Conservation (phyloP, 805 yeast species). For the Myxozyma kluyveri region DNA sequence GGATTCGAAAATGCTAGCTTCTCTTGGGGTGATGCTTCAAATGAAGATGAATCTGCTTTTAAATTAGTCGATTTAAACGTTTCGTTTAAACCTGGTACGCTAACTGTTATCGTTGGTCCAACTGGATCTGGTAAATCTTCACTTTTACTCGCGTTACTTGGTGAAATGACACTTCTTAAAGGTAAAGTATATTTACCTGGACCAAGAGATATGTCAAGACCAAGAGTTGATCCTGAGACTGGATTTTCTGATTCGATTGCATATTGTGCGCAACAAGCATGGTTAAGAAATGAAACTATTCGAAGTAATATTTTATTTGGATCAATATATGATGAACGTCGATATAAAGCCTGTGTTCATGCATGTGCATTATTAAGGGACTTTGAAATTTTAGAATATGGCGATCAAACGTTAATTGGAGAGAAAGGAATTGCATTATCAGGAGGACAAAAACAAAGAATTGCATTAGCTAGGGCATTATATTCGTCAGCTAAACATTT, state of each 20-base stretch:
- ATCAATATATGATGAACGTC: conserved; percentile 62
- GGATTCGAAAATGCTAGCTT: conserved; percentile 74
- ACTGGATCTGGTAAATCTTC: conserved; percentile 91
- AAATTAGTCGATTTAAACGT: conserved; percentile 65
- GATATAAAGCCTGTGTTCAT: conserved; percentile 74
- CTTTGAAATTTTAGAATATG: conserved; percentile 78
- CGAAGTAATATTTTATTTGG: conserved; percentile 80
- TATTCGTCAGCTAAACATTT: conserved; percentile 82
- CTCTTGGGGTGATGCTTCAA: conserved; percentile 58
- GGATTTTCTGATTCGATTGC: conserved; percentile 91
- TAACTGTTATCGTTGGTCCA: conserved; percentile 78
- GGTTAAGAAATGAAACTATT: conserved; percentile 90
- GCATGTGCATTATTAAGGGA: conserved; percentile 91
- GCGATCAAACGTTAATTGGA: conserved; percentile 93
- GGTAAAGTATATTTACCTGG: conserved; percentile 83
- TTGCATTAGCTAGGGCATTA: conserved; percentile 89
- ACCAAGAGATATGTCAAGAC: conserved; percentile 57
- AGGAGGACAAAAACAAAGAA: conserved; percentile 97
- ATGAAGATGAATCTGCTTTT: conserved; percentile 53
- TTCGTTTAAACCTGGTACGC: conserved; percentile 61
- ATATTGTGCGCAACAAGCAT: conserved; percentile 89
- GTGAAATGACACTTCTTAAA: conserved; percentile 61
- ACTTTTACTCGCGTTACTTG: conserved; percentile 72
- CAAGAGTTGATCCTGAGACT: conserved; percentile 64
- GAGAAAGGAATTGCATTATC: conserved; percentile 95